These are phyloP conservation scores for Tetracladium marchalianum DNA, from an alignment of 495 filamentous ascomycete genomes.

Conservation along the genomic window DNA sequence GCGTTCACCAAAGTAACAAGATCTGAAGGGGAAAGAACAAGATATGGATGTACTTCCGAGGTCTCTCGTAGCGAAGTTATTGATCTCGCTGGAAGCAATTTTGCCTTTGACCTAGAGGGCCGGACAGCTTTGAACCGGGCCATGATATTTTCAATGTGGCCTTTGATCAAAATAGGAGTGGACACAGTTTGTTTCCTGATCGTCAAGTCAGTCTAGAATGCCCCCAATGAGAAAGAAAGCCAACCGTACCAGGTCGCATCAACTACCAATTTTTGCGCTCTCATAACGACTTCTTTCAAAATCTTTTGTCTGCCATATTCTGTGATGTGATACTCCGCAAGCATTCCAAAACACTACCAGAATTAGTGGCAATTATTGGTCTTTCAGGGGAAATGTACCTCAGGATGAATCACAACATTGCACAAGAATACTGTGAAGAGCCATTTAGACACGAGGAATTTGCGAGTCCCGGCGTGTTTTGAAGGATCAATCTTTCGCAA, in stretches of 20 bases:
- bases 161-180: constrained; percentile 54
- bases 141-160: constrained; percentile 70
- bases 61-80: constrained; percentile 63
- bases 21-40: constrained; percentile 67
- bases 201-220: background rate
- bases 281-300: constrained; percentile 70
- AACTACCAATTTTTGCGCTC: constrained; percentile 63
- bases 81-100: constrained; percentile 55
- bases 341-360: constrained; percentile 65
- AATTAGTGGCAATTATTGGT: constrained; percentile 20
- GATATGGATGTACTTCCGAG: constrained; percentile 58
- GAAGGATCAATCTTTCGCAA: constrained; percentile 66
- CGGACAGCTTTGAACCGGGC: constrained; percentile 49
- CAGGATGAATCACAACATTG: constrained; percentile 78
- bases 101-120: constrained; percentile 40
- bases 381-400: constrained; percentile 43
- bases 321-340: constrained; percentile 83
- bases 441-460: constrained; percentile 82
- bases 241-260: constrained; percentile 42
- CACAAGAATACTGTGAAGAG: constrained; percentile 82
- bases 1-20: constrained; percentile 59
- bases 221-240: background rate
- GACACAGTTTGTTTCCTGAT: constrained; percentile 49
- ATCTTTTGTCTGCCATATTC: constrained; percentile 85
- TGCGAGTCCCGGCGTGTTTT: constrained; percentile 57